Base-by-base conservation (phyloP, 1,284 basidiomycete genomes). In the Cronartium ribicola region DNA sequence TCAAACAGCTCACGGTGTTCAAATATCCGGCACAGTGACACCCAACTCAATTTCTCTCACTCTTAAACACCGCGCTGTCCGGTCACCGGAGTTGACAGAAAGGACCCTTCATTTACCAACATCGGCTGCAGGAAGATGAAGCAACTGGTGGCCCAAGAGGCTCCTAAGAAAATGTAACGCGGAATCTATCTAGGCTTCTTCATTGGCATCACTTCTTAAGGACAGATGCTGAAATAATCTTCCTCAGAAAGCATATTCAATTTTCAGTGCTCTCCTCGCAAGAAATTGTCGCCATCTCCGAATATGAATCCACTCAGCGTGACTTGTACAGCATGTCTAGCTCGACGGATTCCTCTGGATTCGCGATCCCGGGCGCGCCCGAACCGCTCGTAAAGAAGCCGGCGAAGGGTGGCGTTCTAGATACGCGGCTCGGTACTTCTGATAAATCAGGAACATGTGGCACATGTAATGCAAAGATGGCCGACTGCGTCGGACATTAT, bases 401-500 rank as follows among this genome's bases (percentile, higher is more conserved):
- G 0, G 91, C 92, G n/a, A 90, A 88, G 78, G 87, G 93, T 83
- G 94, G 94, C 68, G 91, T 95, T 0, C 84, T 98, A 36, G 94
- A 98, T 82, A 85, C 90, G 48, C 86, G 94, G 77, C 85, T 97
- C 37, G 96, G 96, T 61, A 95, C 95, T 1, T 93, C 92, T 59
- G 94, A 97, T 81, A 98, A 98, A 84, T 87, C 85, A 76, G 87
- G 90, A 10, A 90, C 88, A 77, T 99, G 96, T 82, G 90, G 95
- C 81, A 99, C 96, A 0, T 99, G 96, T 80, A 93, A 93, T 14
- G 87, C 94, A 76, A 88, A 88, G 57, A 89, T 92, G 75, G 90
- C 94, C 2, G 93, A 97, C 77, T 99, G 96, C 81, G 94, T 98
- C 5, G 96, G 96, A 0, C 94, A 98, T 82, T 97, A 95, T 82